Conservation (phyloP, 139 green algal genomes). For the Monoraphidium neglectum region DNA sequence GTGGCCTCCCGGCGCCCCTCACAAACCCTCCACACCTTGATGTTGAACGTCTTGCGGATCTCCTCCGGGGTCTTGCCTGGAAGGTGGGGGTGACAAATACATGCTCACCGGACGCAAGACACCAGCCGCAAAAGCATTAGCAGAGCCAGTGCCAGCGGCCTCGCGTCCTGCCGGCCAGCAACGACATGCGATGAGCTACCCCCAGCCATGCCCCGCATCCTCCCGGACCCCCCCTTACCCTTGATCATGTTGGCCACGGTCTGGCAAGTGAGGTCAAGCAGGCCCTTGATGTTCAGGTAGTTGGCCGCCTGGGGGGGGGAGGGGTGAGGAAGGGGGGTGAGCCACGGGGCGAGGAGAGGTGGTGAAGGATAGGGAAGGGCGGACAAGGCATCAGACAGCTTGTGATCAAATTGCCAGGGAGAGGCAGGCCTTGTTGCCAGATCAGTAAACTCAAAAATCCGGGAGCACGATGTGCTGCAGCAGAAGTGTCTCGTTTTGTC, state of each 20-base stretch:
- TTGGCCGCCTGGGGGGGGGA: slow-evolving; percentile 84
- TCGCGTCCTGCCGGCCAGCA: neutral
- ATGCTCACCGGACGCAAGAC: no score
- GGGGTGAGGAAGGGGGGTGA: no score
- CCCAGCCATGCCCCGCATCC: slow-evolving; percentile 4
- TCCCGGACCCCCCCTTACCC: slow-evolving; percentile 37
- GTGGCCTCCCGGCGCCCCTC: slow-evolving; percentile 36
- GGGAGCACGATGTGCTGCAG: no score
- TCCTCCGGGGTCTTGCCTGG: slow-evolving; percentile 76
- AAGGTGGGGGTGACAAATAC: no score
- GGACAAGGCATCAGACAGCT: no score
- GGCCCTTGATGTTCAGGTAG: slow-evolving; percentile 99
- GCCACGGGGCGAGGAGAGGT: no score
- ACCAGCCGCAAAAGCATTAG: neutral
- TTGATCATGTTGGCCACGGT: slow-evolving; percentile 99
- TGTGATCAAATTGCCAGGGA: no score
- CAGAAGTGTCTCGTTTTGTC: no score
- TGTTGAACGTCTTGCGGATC: slow-evolving; percentile 97
- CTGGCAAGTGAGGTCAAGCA: slow-evolving; percentile 97
- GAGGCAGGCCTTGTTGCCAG: no score
- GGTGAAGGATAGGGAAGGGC: no score
- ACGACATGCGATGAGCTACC: neutral
- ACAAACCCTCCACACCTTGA: slow-evolving; percentile 71
- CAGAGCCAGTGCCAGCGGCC: neutral
- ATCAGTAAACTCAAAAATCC: no score